Conservation (phyloP, 352 stramenopile species). For the Globisporangium irregulare region DNA sequence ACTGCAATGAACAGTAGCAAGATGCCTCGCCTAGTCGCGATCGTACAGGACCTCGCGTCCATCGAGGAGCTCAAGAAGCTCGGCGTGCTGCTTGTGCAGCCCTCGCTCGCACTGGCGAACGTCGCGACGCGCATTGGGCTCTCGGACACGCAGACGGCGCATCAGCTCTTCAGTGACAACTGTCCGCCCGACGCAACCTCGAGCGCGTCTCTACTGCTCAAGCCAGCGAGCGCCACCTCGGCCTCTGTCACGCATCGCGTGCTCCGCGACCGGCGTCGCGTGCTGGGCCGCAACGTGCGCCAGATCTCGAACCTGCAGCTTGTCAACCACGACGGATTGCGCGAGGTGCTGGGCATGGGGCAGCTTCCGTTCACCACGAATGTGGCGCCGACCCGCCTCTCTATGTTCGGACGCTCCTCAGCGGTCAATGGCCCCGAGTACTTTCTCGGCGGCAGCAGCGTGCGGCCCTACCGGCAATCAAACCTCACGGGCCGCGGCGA, state of each 20-base stretch:
- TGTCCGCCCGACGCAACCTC: conserved; percentile 1
- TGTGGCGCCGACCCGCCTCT: conserved; percentile 6
- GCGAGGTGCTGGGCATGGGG: conserved; percentile 5
- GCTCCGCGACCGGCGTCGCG: conserved; percentile 3
- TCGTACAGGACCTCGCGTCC: not conserved
- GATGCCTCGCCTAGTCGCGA: not conserved
- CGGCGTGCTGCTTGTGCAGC: not conserved
- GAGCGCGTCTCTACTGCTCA: not conserved
- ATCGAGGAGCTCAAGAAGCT: not conserved
- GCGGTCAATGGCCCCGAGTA: conserved; percentile 8
- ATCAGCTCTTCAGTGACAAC: not conserved
- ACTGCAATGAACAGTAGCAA: not conserved
- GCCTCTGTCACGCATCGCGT: not conserved
- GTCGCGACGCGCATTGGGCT: not conserved
- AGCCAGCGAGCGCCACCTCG: not conserved
- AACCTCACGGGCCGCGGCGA: conserved; percentile 5
- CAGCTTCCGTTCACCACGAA: conserved; percentile 2
- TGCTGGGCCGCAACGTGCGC: conserved; percentile 3
- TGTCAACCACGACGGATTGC: not conserved
- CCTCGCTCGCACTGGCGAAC: not conserved
- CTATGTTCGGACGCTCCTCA: conserved; percentile 7
- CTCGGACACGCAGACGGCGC: not conserved
- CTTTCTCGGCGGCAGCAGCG: not conserved
- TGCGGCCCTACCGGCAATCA: conserved; percentile 4
- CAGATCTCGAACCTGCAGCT: not conserved